Percentiles rank a stretch among this genome's conserved stretches.
Evolutionary conservation across 2,329 filamentous ascomycete genomes (phyloP).

Genomic region (Trichoderma aggressivum): DNA sequence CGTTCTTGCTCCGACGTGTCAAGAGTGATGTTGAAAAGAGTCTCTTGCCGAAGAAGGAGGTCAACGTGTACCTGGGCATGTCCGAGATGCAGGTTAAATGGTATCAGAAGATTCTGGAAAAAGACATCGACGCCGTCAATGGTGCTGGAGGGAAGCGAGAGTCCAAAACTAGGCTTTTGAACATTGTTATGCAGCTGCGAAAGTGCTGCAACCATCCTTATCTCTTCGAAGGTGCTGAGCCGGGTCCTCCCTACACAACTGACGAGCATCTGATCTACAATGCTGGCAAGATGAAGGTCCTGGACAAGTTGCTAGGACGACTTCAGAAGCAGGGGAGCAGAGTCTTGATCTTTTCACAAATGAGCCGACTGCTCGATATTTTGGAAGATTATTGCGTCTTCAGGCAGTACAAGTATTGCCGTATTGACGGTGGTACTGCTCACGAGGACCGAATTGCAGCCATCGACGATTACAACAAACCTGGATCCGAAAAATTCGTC

Average conservation of each 20-base stretch:
- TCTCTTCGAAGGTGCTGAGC: constrained; percentile 94
- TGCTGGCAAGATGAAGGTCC: constrained; percentile 93
- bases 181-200: constrained; percentile 98
- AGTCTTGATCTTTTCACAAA: constrained; percentile 98
- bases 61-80: constrained; percentile 97
- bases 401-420: constrained; percentile 90
- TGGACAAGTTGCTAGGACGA: constrained; percentile 84
- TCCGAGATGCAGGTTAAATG: constrained; percentile 98
- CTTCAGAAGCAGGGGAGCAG: constrained; percentile 84
- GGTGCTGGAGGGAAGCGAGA: constrained; percentile 94
- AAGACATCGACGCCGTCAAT: constrained; percentile 98
- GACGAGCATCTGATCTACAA: constrained; percentile 95
- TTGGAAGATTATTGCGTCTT: constrained; percentile 98
- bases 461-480: constrained; percentile 98
- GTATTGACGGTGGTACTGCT: constrained; percentile 93
- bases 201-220: constrained; percentile 99
- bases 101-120: constrained; percentile 98
- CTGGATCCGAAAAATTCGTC: constrained; percentile 91
- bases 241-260: constrained; percentile 94
- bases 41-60: constrained; percentile 91
- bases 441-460: constrained; percentile 97
- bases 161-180: constrained; percentile 92
- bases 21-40: constrained; percentile 99
- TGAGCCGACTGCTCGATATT: constrained; percentile 96
- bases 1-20: constrained; percentile 91